phyloP scores from a whole-genome alignment of 2,329 filamentous ascomycete species.

The Trichoderma sp. region DNA sequence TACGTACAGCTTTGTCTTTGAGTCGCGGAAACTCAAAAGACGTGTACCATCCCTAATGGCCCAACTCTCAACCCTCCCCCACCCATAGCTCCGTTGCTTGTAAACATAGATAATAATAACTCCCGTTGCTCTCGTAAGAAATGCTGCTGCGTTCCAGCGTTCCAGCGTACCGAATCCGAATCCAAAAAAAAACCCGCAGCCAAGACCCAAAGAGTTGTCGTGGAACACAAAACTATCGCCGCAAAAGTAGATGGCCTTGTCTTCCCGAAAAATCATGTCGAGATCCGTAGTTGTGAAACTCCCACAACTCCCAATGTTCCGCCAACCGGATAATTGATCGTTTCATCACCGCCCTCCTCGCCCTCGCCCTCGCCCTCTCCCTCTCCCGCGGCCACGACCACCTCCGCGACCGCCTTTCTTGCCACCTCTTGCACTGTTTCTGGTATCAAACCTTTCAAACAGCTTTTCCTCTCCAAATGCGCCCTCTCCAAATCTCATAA shows the following conservation, averaged over 20 bases:
- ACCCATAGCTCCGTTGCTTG: not conserved
- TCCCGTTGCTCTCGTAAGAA: not conserved
- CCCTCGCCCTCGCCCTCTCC: conserved; percentile 27
- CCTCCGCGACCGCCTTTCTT: conserved; percentile 44
- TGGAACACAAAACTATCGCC: not conserved
- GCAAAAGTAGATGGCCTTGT: not conserved
- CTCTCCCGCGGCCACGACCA: conserved; percentile 36
- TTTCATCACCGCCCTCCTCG: conserved; percentile 26
- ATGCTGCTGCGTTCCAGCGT: not conserved
- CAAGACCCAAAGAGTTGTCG: not conserved
- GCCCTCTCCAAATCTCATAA: conserved; percentile 74
- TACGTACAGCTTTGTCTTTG: not conserved
- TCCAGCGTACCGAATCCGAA: not conserved
- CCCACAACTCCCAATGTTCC: not conserved
- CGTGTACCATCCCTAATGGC: not conserved
- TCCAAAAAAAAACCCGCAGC: not conserved
- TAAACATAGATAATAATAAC: not conserved
- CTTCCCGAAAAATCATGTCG: not conserved
- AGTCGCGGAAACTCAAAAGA: not conserved
- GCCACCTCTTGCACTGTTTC: conserved; percentile 39
- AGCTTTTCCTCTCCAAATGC: conserved; percentile 74
- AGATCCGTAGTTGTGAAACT: not conserved
- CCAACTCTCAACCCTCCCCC: not conserved
- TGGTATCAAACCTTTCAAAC: conserved; percentile 55
- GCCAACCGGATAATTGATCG: not conserved